A percentile compares a stretch with the other conserved stretches of the same genome.
Conservation (phyloP, 768 basidiomycete genomes). For the Pleurotus pulmonarius region DNA sequence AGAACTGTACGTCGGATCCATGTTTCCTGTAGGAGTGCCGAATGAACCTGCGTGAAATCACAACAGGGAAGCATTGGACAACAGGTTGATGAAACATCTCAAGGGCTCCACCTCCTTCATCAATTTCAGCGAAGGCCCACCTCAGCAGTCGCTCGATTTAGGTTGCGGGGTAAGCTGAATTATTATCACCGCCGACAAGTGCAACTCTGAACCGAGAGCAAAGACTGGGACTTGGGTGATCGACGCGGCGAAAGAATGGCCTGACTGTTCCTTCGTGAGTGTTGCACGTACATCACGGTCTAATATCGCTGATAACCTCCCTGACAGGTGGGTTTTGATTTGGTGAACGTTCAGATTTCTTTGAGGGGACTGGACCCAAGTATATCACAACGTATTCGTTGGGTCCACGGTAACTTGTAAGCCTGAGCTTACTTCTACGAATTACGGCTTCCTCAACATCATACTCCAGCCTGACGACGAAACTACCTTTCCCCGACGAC, state of each 20-base stretch:
- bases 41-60: neutral
- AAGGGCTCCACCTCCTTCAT: slow-evolving; percentile 58
- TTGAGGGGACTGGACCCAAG: slow-evolving; percentile 44
- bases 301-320: neutral
- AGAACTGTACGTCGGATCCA: slow-evolving; percentile 52
- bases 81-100: slow-evolving; percentile 43
- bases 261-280: slow-evolving; percentile 59
- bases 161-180: slow-evolving; percentile 63
- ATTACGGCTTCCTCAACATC: neutral
- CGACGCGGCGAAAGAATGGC: slow-evolving; percentile 72
- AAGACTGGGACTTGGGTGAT: slow-evolving; percentile 71
- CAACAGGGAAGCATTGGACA: slow-evolving; percentile 53
- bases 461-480: slow-evolving; percentile 59
- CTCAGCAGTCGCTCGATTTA: slow-evolving; percentile 58
- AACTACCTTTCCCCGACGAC: slow-evolving; percentile 77
- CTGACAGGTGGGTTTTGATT: slow-evolving; percentile 70
- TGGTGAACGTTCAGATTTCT: slow-evolving; percentile 72
- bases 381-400: slow-evolving; percentile 56
- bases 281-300: neutral
- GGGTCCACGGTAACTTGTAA: slow-evolving; percentile 80
- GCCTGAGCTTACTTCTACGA: slow-evolving; percentile 7
- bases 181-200: neutral
- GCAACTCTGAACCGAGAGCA: slow-evolving; percentile 4
- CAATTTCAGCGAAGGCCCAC: slow-evolving; percentile 47
- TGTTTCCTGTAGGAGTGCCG: slow-evolving; percentile 1